A percentile compares a stretch with the other conserved stretches of the same genome.
Evolutionary conservation across 2,329 filamentous ascomycete genomes (phyloP).

Genomic region (Neocucurbitaria cava): DNA sequence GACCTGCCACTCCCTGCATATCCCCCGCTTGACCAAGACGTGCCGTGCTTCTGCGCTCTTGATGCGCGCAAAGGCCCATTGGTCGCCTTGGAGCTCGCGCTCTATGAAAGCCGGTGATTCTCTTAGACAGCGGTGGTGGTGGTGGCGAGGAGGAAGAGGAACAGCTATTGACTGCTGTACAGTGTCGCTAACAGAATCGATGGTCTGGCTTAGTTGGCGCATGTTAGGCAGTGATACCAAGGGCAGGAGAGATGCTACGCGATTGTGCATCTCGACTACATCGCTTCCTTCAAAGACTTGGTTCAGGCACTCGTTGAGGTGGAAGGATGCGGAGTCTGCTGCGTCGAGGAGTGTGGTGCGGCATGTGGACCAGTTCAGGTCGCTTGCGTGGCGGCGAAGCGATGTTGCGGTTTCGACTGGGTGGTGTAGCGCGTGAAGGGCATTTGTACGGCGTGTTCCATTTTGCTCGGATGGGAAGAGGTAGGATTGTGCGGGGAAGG

Average conservation of each 20-base stretch:
- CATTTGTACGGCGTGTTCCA: slow-evolving; percentile 9
- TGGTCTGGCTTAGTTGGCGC: neutral
- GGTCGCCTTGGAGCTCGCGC: slow-evolving; percentile 1
- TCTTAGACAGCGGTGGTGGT: too few species aligned
- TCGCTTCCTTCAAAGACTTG: slow-evolving; percentile 20
- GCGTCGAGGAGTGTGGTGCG: neutral
- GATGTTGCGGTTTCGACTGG: neutral
- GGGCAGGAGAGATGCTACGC: neutral
- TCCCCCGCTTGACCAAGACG: slow-evolving; percentile 10
- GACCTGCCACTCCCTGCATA: slow-evolving; percentile 14
- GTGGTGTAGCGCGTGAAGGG: neutral
- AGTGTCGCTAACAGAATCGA: slow-evolving; percentile 9
- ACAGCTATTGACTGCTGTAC: too few species aligned
- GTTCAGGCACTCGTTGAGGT: slow-evolving; percentile 9
- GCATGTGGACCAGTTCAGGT: neutral
- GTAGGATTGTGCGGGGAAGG: slow-evolving; percentile 12
- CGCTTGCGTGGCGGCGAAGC: neutral
- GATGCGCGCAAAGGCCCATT: slow-evolving; percentile 11
- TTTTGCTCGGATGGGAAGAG: slow-evolving; percentile 16
- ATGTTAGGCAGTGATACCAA: slow-evolving; percentile 9
- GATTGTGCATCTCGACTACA: slow-evolving; percentile 16
- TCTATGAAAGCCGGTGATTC: too few species aligned
- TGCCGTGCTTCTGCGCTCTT: slow-evolving; percentile 12
- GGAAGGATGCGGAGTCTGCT: slow-evolving; percentile 2
- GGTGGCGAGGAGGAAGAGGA: too few species aligned